These are phyloP conservation scores for Suhomyces tanzawaensis DNA, from an alignment of 805 yeast species.

Conservation along the genomic window DNA sequence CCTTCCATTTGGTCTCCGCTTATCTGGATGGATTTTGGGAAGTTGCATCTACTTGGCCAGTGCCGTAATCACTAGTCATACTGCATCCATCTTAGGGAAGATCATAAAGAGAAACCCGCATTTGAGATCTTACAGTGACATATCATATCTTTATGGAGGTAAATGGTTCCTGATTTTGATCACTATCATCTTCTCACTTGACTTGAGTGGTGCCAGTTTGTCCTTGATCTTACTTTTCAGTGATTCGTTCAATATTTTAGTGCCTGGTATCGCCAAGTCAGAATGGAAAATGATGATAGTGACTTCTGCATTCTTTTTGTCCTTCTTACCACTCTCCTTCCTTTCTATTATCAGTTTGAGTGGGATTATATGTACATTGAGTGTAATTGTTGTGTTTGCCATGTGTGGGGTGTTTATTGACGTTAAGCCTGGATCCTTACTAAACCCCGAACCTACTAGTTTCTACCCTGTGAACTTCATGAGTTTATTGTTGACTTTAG, in stretches of 20 bases:
- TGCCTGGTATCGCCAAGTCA: conserved; percentile 12
- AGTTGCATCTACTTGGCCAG: conserved; percentile 53
- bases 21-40: conserved; percentile 70
- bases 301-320: conserved; percentile 39
- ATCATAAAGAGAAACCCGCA: conserved; percentile 81
- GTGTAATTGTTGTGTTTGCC: conserved; percentile 57
- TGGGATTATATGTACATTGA: conserved; percentile 70
- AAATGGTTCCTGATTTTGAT: conserved; percentile 68
- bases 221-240: conserved; percentile 79
- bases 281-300: conserved; percentile 29
- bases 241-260: conserved; percentile 59
- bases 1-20: conserved; percentile 60
- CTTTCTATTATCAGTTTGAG: conserved; percentile 65
- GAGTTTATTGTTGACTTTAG: conserved; percentile 59
- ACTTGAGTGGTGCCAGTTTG: conserved; percentile 78
- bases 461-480: conserved; percentile 57
- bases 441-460: conserved; percentile 61
- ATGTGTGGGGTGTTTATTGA: conserved; percentile 62
- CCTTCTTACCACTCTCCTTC: conserved; percentile 72
- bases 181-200: conserved; percentile 71
- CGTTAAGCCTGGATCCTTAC: conserved; percentile 70
- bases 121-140: conserved; percentile 82
- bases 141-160: conserved; percentile 85
- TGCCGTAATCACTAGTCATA: conserved; percentile 69
- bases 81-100: conserved; percentile 69